A percentile compares a stretch with the other conserved stretches of the same genome.
Conservation (phyloP, 192 early-diverging fungal genomes). For the Gonapodya prolifera region DNA sequence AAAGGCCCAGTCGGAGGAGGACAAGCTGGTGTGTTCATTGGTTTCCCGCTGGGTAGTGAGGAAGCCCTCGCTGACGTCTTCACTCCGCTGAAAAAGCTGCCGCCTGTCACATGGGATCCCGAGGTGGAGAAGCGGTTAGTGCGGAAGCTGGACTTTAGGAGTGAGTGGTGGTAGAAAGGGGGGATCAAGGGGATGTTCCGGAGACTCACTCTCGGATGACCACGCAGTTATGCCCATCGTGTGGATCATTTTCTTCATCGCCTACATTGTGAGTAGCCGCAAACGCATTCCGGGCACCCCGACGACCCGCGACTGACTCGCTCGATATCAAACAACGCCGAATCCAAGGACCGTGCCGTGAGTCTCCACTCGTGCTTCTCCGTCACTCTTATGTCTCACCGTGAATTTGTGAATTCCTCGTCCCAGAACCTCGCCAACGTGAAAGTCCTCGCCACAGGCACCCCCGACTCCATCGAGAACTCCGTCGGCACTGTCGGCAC, state of each 20-base stretch:
- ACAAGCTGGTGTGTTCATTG: background rate
- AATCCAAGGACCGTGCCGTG: background rate
- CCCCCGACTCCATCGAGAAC: background rate
- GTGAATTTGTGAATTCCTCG: background rate
- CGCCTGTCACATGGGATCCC: background rate
- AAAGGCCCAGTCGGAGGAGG: background rate
- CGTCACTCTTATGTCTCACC: background rate
- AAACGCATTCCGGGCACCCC: background rate
- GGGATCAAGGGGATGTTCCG: no score
- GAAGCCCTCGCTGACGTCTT: no score
- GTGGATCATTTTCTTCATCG: background rate
- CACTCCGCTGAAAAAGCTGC: background rate
- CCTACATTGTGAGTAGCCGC: background rate
- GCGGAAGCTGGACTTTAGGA: background rate
- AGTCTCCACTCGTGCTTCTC: background rate
- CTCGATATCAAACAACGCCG: no score
- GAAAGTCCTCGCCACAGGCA: background rate
- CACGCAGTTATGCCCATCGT: background rate
- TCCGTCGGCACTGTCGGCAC: background rate
- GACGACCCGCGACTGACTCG: no score
- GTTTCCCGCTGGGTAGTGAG: no score
- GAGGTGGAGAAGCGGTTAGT: background rate
- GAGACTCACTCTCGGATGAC: background rate
- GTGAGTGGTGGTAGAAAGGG: background rate
- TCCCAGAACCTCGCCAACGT: conserved; percentile 1